Evolutionary conservation across 148 eudicot species (phyloP).

Genomic region (Camellia lanceoleosa): DNA sequence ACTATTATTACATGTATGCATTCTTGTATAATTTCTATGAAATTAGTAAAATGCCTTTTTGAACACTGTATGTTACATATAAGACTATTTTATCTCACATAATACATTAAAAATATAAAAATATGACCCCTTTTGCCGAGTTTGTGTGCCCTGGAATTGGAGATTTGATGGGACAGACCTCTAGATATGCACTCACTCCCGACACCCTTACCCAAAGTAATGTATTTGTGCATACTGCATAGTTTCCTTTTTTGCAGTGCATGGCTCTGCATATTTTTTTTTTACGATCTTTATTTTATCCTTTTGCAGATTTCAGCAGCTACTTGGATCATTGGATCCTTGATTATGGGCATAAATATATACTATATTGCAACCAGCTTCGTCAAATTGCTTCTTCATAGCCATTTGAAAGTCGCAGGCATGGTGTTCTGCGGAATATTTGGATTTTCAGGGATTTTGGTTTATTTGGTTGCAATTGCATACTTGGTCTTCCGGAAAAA

Average conservation of each 20-base stretch:
- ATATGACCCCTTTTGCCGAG: too few relatives aligned
- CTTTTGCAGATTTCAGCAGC: conserved; percentile 64
- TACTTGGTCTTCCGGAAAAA: conserved; percentile 75
- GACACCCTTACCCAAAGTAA: too few relatives aligned
- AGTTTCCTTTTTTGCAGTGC: neutral
- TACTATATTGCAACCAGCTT: conserved; percentile 72
- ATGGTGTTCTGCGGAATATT: conserved; percentile 56
- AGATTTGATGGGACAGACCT: too few relatives aligned
- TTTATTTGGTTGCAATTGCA: conserved; percentile 69
- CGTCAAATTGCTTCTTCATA: conserved; percentile 56
- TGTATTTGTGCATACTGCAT: too few relatives aligned
- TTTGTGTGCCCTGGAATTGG: too few relatives aligned
- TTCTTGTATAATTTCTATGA: too few relatives aligned
- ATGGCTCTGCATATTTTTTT: neutral
- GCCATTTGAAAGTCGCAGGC: conserved; percentile 49
- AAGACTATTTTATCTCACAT: too few relatives aligned
- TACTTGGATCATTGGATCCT: conserved; percentile 84
- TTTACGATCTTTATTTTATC: neutral
- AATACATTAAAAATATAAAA: too few relatives aligned
- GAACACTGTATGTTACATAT: too few relatives aligned
- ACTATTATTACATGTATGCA: too few relatives aligned
- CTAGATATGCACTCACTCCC: too few relatives aligned
- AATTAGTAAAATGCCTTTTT: too few relatives aligned
- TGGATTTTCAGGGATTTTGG: conserved; percentile 60
- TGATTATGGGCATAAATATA: conserved; percentile 84